Percentiles rank a stretch among this genome's conserved stretches.
phyloP scores from a whole-genome alignment of 2,329 filamentous ascomycete species.

The Claviceps fusiformis region DNA sequence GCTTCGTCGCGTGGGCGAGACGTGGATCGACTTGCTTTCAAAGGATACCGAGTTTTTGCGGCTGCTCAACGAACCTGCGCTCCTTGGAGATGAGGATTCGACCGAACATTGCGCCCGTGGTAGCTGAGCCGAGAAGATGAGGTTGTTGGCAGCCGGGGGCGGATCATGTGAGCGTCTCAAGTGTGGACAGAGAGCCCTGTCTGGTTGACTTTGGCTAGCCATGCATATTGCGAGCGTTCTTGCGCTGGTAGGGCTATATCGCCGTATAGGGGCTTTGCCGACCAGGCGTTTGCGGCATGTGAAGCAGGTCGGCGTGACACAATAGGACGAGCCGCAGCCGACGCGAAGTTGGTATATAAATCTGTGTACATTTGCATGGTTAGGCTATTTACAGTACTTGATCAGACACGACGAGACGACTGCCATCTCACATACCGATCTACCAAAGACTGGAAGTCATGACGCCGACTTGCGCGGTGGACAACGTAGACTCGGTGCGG shows the following conservation, averaged over 20 bases:
- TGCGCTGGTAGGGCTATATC: constrained; percentile 71
- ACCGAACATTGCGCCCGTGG: constrained; percentile 5
- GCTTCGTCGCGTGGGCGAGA: neutral
- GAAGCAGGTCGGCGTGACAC: constrained; percentile 66
- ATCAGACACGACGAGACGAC: neutral
- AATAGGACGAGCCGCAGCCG: constrained; percentile 58
- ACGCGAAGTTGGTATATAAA: constrained; percentile 72
- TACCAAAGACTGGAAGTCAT: constrained; percentile 52
- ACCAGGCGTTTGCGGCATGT: constrained; percentile 58
- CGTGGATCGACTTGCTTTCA: neutral
- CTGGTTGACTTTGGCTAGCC: constrained; percentile 66
- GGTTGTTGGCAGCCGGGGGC: constrained; percentile 31
- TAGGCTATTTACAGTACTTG: neutral
- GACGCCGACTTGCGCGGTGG: constrained; percentile 45
- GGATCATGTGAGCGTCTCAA: constrained; percentile 29
- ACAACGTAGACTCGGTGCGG: constrained; percentile 48
- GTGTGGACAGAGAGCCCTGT: constrained; percentile 50
- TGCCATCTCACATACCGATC: constrained; percentile 38
- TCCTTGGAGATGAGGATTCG: constrained; percentile 1
- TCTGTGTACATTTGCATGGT: constrained; percentile 25
- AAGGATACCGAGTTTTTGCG: neutral
- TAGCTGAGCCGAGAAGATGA: constrained; percentile 28
- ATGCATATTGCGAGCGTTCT: constrained; percentile 69
- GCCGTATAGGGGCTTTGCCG: constrained; percentile 54
- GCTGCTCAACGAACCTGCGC: neutral